Conservation (phyloP, 1,284 basidiomycete genomes). For the Tilletia horrida region DNA sequence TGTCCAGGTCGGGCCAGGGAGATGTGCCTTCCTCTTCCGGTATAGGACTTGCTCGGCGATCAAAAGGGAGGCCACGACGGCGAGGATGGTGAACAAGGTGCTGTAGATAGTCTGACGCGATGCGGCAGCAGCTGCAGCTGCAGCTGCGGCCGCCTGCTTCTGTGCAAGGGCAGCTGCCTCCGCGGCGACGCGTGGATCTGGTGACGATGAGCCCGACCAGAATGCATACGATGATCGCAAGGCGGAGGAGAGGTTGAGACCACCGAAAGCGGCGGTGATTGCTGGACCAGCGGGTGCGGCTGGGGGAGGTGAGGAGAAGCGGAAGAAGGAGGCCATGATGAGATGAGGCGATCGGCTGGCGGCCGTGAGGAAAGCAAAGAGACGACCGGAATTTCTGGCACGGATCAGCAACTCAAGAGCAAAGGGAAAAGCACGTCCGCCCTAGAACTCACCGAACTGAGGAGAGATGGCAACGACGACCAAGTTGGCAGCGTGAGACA, state of each 20-base stretch:
- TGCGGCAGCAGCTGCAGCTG: neutral
- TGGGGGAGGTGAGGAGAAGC: neutral
- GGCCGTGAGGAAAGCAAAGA: neutral
- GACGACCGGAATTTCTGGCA: too few species aligned
- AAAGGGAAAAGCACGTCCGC: too few species aligned
- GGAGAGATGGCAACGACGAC: too few species aligned
- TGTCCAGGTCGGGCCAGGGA: slow-evolving; percentile 52
- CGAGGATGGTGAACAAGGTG: slow-evolving; percentile 41
- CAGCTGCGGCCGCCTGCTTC: neutral
- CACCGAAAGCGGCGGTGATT: neutral
- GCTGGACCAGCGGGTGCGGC: neutral
- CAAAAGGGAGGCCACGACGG: slow-evolving; percentile 37
- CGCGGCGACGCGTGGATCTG: slow-evolving; percentile 1
- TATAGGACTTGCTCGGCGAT: slow-evolving; percentile 46
- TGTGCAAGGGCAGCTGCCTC: neutral
- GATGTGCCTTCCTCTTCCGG: slow-evolving; percentile 42
- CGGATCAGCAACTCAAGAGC: too few species aligned
- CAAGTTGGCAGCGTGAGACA: too few species aligned
- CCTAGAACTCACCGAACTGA: too few species aligned
- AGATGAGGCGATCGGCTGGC: neutral
- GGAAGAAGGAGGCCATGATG: slow-evolving; percentile 18
- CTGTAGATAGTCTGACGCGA: slow-evolving; percentile 8
- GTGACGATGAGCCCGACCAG: slow-evolving; percentile 7
- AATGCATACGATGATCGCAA: neutral
- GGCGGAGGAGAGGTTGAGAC: slow-evolving; percentile 8